Percentiles rank a stretch among this genome's conserved stretches.
Evolutionary conservation across 2,329 filamentous ascomycete species (phyloP).

Genomic region (Domatiomyces catenatus): DNA sequence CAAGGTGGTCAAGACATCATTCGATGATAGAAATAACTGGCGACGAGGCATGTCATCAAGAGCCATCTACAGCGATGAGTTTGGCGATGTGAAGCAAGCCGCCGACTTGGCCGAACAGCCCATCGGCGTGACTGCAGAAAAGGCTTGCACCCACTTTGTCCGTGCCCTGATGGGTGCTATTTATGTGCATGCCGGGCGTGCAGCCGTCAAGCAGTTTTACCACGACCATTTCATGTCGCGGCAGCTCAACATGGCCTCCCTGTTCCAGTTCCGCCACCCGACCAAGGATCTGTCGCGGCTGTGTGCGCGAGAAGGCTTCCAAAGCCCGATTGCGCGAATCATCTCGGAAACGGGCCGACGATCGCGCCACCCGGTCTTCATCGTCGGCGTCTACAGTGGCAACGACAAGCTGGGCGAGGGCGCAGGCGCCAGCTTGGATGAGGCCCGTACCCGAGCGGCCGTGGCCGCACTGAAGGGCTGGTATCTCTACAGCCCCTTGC

Average conservation of each 20-base stretch:
- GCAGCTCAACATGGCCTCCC: slow-evolving; percentile 54
- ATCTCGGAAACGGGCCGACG: slow-evolving; percentile 78
- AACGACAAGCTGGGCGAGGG: slow-evolving; percentile 84
- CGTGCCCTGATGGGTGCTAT: slow-evolving; percentile 70
- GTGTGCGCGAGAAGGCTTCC: slow-evolving; percentile 80
- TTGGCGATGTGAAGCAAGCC: slow-evolving; percentile 48
- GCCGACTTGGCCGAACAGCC: slow-evolving; percentile 3
- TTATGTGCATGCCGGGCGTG: slow-evolving; percentile 68
- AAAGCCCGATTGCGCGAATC: slow-evolving; percentile 69
- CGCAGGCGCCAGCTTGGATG: slow-evolving; percentile 59
- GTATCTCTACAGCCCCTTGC: slow-evolving; percentile 81
- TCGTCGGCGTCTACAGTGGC: slow-evolving; percentile 88
- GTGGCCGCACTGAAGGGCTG: slow-evolving; percentile 80
- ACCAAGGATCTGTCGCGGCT: slow-evolving; percentile 69
- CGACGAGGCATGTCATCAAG: slow-evolving; percentile 59
- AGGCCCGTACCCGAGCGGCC: slow-evolving; percentile 63
- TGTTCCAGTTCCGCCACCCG: slow-evolving; percentile 76
- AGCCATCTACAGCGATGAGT: slow-evolving; percentile 69
- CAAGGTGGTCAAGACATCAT: not conserved
- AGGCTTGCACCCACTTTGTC: slow-evolving; percentile 61
- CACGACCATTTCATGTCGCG: slow-evolving; percentile 68
- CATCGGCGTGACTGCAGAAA: slow-evolving; percentile 33
- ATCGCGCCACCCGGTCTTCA: slow-evolving; percentile 74
- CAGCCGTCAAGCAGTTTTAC: slow-evolving; percentile 69
- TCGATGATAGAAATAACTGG: slow-evolving; percentile 24